Base-by-base conservation (phyloP, 2,329 filamentous ascomycete genomes). In the Colletotrichum sojae region DNA sequence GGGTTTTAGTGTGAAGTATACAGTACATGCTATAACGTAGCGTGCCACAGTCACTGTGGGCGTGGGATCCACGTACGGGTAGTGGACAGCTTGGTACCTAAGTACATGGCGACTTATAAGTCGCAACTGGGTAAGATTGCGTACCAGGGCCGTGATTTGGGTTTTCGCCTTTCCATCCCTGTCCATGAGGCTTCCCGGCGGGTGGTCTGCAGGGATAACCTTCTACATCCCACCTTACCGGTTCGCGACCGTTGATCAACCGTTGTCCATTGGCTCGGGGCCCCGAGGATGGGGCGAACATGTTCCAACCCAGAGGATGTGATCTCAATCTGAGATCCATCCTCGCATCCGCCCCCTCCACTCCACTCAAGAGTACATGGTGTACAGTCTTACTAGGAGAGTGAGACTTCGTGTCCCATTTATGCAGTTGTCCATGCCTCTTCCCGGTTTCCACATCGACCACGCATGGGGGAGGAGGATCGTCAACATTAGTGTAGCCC, bases 201-300 rank as follows among this genome's bases (percentile, higher is more conserved):
- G 27, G 20, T 48, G 22, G 45, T n/a, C 43, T 22, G 58, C 13
- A 43, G 40, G 40, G 40, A 43, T 15, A 13, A 6, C 40, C 40
- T 15, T 43, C 46, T 52, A 57, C 10, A 25, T 52, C 39, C 60
- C 39, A 22, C 12, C 52, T 52, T 12, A 20, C 53, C 58, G 25
- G 43, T 63, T 63, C 53, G 39, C 25, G 53, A 67, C 65, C 65
- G 59, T 67, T 67, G 65, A 67, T 67, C 63, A 55, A 66, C 63
- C 46, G 48, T 36, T 53, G 55, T 27, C 65, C 53, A 67, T 67
- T 67, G 64, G 64, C 64, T 39, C 59, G 36, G 52, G 52, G 25
- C 65, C 36, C 39, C 20, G 39, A 39, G 13, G 39, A 64, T 49
- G 53, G 65, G 60, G 59, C 60, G 46, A 67, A 54, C 46, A 40